Conservation (phyloP, 75 land plant species). For the Selaginella tamariscina region DNA sequence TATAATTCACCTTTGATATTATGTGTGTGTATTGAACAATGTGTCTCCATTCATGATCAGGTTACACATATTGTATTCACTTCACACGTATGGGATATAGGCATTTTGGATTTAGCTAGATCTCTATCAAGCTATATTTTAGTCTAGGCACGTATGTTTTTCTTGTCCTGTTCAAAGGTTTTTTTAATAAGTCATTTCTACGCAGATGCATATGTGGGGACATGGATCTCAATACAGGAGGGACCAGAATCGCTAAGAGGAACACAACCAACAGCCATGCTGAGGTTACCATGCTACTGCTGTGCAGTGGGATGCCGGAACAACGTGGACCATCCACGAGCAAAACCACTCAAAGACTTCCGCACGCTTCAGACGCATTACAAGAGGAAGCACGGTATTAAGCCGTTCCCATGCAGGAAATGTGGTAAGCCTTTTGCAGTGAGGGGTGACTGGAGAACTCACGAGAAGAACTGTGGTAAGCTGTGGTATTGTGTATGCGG, state of each 20-base stretch:
- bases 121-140: too few relatives aligned
- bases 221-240: conserved; percentile 11
- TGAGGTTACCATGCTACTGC: conserved; percentile 6
- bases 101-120: too few relatives aligned
- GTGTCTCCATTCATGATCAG: background rate
- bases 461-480: conserved; percentile 15
- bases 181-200: too few relatives aligned
- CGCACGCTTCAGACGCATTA: conserved; percentile 11
- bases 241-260: conserved; percentile 5
- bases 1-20: background rate
- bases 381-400: conserved; percentile 8
- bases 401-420: conserved; percentile 9
- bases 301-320: conserved; percentile 12
- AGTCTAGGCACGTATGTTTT: too few relatives aligned
- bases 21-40: background rate
- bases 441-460: conserved; percentile 4
- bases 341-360: conserved; percentile 5
- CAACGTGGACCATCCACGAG: conserved; percentile 7
- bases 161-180: too few relatives aligned
- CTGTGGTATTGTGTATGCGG: conserved; percentile 7
- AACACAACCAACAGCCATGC: conserved; percentile 7
- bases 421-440: conserved; percentile 10
- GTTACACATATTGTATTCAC: background rate
- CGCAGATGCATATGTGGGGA: conserved; percentile 14
- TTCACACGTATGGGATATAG: background rate